These are phyloP conservation scores for Fraxinus xanthoxyloides DNA, from an alignment of 305 asterid genomes.

Conservation along the genomic window DNA sequence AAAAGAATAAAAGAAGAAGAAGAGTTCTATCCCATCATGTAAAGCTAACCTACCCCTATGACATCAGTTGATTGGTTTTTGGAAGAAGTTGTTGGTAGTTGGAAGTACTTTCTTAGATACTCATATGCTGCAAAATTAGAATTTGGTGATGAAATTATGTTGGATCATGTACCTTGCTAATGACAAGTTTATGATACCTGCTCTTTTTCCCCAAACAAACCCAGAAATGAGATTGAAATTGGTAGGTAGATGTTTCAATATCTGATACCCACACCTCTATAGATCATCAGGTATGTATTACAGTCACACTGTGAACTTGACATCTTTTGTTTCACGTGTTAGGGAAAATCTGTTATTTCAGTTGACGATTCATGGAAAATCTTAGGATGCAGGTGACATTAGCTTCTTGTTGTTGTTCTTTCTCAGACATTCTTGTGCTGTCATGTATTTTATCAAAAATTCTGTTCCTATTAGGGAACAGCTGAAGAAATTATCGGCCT, in stretches of 20 bases:
- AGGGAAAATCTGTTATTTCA: constrained; percentile 70
- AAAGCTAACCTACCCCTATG: not conserved
- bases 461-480: constrained; percentile 61
- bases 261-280: not conserved
- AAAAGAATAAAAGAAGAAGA: too few relatives aligned
- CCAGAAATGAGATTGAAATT: not conserved
- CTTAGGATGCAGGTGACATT: constrained; percentile 71
- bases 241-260: not conserved
- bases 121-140: constrained; percentile 12
- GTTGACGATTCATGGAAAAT: constrained; percentile 82
- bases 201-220: not conserved
- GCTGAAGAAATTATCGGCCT: constrained; percentile 58
- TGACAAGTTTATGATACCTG: not conserved
- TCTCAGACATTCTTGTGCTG: constrained; percentile 12
- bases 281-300: not conserved
- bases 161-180: not conserved
- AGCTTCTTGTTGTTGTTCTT: constrained; percentile 18
- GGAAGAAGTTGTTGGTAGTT: constrained; percentile 2
- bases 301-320: not conserved
- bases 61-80: not conserved
- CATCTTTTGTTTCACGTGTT: constrained; percentile 24
- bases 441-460: constrained; percentile 13
- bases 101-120: not conserved
- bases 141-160: not conserved
- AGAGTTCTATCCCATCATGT: not conserved